Conservation (phyloP, 441 rosid species). For the Bocquillonia castaneifolia region DNA sequence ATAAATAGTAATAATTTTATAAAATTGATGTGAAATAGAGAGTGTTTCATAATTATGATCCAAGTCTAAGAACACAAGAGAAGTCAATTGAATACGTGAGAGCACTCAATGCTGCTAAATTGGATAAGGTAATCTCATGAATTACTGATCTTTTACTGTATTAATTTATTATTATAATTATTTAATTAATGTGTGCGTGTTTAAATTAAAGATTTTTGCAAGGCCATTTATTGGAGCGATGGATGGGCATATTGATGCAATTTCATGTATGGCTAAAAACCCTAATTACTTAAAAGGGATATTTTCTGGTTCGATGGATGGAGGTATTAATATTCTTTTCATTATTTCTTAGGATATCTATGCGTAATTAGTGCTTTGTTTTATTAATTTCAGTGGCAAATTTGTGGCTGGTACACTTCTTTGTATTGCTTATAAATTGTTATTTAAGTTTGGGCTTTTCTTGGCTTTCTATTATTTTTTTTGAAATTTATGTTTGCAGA, state of each 20-base stretch:
- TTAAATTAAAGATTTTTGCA: slow-evolving; percentile 61
- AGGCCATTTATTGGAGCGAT: slow-evolving; percentile 90
- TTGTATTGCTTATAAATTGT: no score
- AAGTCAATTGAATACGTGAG: slow-evolving; percentile 84
- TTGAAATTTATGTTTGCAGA: slow-evolving; percentile 41
- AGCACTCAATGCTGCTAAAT: slow-evolving; percentile 83
- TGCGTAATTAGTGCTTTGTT: no score
- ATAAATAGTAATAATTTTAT: background rate
- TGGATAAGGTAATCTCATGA: slow-evolving; percentile 65
- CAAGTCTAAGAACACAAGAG: slow-evolving; percentile 74
- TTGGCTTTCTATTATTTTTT: background rate
- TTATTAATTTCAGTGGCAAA: no score
- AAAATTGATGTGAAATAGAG: slow-evolving; percentile 37
- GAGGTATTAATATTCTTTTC: slow-evolving; percentile 59
- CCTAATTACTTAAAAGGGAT: slow-evolving; percentile 79
- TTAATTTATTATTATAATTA: background rate
- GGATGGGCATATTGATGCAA: slow-evolving; percentile 87
- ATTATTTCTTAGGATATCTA: no score
- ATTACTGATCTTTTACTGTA: background rate
- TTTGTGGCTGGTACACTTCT: no score
- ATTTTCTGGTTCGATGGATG: slow-evolving; percentile 94
- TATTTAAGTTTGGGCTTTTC: background rate
- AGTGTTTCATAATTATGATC: slow-evolving; percentile 86
- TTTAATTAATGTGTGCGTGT: background rate
- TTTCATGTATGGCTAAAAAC: slow-evolving; percentile 95